Base-by-base conservation (phyloP, 768 basidiomycete species). In the Auriculariales sp. region DNA sequence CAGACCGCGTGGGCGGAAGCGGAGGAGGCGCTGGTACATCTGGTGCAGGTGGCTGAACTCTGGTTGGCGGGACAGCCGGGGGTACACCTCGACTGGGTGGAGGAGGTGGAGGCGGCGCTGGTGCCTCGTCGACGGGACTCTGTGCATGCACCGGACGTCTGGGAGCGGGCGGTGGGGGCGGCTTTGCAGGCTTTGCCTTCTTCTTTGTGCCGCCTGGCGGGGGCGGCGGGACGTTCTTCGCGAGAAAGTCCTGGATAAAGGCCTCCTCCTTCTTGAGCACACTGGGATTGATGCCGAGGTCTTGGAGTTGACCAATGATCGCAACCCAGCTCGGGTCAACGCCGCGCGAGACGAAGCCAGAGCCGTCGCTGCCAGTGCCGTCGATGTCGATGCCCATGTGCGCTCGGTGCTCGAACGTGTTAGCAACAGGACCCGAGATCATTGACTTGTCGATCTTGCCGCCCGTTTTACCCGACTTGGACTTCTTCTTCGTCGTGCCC, bases 331-430 rank as follows among this genome's bases (percentile, higher is more conserved):
- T 87, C 1, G 87, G 78, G 63, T 99, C 94, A 4, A 99, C 86
- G 48, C 87, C 87, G 14, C 71, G 74, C 1, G 83, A 86, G 0
- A 81, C 83, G 64, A 90, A 97, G 2, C 94, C 94, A n/a, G n/a
- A n/a, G n/a, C n/a, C n/a, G n/a, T n/a, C n/a, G n/a, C n/a, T n/a
- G 24, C 39, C 39, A 6, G 17, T 22, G n/a, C n/a, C n/a, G 55
- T 94, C 80, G 0, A 75, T 62, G 58, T 95, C 87, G 62, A 83
- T 95, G 11, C 92, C 93, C 86, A 99, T 94, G 61, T 97, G 93
- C 0, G 85, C 90, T 36, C 95, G 73, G 59, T 97, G 93, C 51
- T 77, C 74, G 69, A 97, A 97, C 6, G 83, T 83, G 12, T 81
- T 81, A 1, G 68, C 62, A 3, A 79, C 75, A 2, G 92, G 93